Base-by-base conservation (phyloP, 495 filamentous ascomycete genomes). In the Neurospora sp. region DNA sequence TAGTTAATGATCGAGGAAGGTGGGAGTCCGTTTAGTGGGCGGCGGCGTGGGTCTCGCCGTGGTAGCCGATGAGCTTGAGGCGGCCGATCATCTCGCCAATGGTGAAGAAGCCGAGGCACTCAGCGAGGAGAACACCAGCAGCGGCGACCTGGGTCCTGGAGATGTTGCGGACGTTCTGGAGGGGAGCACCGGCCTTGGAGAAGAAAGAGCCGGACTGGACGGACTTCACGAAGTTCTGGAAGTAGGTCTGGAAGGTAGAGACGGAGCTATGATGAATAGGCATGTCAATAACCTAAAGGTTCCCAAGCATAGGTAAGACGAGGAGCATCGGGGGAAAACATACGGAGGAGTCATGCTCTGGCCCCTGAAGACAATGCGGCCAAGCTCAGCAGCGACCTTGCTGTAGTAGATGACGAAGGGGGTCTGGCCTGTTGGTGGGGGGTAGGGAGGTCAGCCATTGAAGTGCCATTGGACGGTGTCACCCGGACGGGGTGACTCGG, bases 41-140 rank as follows among this genome's bases (percentile, higher is more conserved):
- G 75, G 84, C 83, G 59, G 81, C 85, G 77, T 80, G 75, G 75
- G 27, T 40, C 70, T 91, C 87, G 77, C 93, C 93, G 81, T 89
- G 86, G 86, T 98, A 99, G 74, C 96, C 96, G 77, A 99, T 85
- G 74, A 99, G 80, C 90, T 98, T 97, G 83, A 94, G 86, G 72
- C 94, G 87, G 72, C 96, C 96, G 75, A 98, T 91, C 83, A 99
- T 98, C 88, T 98, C 94, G 72, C 96, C 96, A 31, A 99, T 89
- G 20, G 94, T 94, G 88, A 98, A 99, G 88, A 99, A 98, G 71
- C 96, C 96, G 72, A 99, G 82, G 69, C 93, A 87, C 85, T 99
- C 96, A 44, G 94, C 95, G 45, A 83, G 78, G 73, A 97, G 82
- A 70, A 99, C 91, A 79, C 91, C 92, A 70, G 84, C 89, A 31